A percentile compares a stretch with the other conserved stretches of the same genome.
These are phyloP conservation scores for Fraxinus angustifolia DNA, from an alignment of 305 asterid species.

Conservation along the genomic window DNA sequence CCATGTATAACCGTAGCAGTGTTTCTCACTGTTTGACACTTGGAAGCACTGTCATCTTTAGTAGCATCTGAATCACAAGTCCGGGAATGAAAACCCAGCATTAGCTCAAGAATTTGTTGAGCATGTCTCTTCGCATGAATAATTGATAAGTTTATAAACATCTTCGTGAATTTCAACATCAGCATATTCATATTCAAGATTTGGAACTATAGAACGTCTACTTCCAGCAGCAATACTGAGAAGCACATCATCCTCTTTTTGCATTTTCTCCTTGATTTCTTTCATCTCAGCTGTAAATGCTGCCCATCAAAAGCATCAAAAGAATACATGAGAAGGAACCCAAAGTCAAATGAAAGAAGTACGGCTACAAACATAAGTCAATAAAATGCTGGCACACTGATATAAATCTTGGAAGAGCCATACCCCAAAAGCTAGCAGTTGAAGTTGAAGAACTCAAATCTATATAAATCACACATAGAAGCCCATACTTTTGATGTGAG, in stretches of 20 bases:
- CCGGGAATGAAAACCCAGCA: conserved; percentile 65
- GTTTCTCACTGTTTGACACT: conserved; percentile 34
- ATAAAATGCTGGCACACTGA: not conserved
- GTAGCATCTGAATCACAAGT: conserved; percentile 42
- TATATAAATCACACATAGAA: too few relatives aligned
- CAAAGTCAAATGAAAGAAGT: not conserved
- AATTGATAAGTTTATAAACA: conserved; percentile 68
- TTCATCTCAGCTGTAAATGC: conserved; percentile 86
- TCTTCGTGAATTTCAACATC: conserved; percentile 81
- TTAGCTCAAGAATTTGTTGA: conserved; percentile 84
- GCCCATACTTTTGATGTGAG: too few relatives aligned
- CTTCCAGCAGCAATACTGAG: conserved; percentile 84
- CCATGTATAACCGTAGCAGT: conserved; percentile 37
- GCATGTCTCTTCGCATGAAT: conserved; percentile 91
- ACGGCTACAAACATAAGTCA: not conserved
- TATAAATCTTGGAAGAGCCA: too few relatives aligned
- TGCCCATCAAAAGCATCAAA: conserved; percentile 38
- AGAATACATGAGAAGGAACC: conserved; percentile 25
- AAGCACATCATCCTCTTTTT: conserved; percentile 74
- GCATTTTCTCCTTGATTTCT: conserved; percentile 77
- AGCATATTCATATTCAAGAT: conserved; percentile 72
- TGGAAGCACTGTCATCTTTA: conserved; percentile 51
- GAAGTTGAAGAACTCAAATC: too few relatives aligned
- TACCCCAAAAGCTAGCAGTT: too few relatives aligned
- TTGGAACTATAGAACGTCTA: conserved; percentile 58